These are phyloP conservation scores for Pholiota conissans DNA, from an alignment of 768 basidiomycete species.

Conservation along the genomic window DNA sequence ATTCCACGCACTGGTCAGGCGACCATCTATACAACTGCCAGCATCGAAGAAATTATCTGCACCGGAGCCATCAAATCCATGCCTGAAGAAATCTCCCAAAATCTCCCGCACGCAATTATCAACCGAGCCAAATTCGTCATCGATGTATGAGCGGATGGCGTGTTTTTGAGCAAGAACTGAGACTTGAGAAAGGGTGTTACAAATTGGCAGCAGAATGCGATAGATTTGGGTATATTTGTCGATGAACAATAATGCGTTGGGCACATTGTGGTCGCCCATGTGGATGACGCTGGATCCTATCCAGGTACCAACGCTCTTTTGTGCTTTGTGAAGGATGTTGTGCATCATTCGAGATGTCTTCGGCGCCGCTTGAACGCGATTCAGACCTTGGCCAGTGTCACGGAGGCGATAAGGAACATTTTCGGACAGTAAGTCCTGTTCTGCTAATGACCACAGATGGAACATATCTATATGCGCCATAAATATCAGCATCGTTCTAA, in stretches of 20 bases:
- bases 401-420: conserved; percentile 75
- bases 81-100: conserved; percentile 81
- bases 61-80: conserved; percentile 89
- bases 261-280: conserved; percentile 87
- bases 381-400: conserved; percentile 89
- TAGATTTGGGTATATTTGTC: conserved; percentile 94
- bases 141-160: conserved; percentile 72
- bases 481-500: not conserved
- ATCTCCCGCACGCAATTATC: conserved; percentile 73
- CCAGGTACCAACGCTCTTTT: conserved; percentile 80
- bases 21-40: conserved; percentile 81
- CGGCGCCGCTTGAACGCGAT: conserved; percentile 83
- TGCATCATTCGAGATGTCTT: conserved; percentile 94
- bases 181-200: conserved; percentile 77
- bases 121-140: conserved; percentile 77
- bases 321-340: conserved; percentile 79
- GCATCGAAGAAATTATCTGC: conserved; percentile 91
- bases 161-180: conserved; percentile 66
- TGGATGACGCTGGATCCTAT: conserved; percentile 86
- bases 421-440: conserved; percentile 80
- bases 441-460: conserved; percentile 79
- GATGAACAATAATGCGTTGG: conserved; percentile 85
- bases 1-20: conserved; percentile 89
- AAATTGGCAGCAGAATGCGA: conserved; percentile 85
- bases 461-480: conserved; percentile 77